Percentiles rank a stretch among this genome's conserved stretches.
phyloP scores from a whole-genome alignment of 495 filamentous ascomycete species.

The Podospora australis region DNA sequence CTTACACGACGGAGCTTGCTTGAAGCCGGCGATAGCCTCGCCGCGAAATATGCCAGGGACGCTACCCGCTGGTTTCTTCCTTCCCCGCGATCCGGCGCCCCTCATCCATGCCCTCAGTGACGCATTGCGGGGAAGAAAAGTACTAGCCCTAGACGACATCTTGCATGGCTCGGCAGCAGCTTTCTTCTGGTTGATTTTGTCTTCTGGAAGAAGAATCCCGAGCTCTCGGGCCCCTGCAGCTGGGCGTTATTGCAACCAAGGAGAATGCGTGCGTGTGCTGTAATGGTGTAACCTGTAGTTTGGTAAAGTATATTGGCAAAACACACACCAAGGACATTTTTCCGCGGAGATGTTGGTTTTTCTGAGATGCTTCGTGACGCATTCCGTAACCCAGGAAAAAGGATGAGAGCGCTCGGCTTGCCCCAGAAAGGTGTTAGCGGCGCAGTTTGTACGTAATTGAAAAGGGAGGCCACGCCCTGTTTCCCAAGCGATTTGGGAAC shows the following conservation, averaged over 20 bases:
- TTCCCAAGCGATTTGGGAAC: not conserved
- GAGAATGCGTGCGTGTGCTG: not conserved
- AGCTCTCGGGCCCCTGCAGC: not conserved
- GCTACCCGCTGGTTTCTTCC: not conserved
- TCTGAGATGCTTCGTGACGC: slow-evolving; percentile 5
- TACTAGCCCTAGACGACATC: not conserved
- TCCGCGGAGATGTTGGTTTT: slow-evolving; percentile 24
- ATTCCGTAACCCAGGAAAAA: slow-evolving; percentile 13
- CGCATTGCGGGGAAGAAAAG: not conserved
- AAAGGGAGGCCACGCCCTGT: slow-evolving; percentile 12
- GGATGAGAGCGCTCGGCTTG: slow-evolving; percentile 11
- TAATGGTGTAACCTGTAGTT: not conserved
- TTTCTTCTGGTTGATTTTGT: not conserved
- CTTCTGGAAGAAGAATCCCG: slow-evolving; percentile 4
- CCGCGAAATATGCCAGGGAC: not conserved
- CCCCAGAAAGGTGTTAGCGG: slow-evolving; percentile 22
- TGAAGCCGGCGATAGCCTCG: not conserved
- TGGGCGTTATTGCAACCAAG: not conserved
- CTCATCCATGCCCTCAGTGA: not conserved
- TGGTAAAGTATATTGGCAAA: not conserved
- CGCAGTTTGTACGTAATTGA: slow-evolving; percentile 32
- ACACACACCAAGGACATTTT: too few species aligned
- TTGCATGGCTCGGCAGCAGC: not conserved
- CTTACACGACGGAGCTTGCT: too few species aligned
- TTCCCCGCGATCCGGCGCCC: not conserved